Evolutionary conservation across 805 yeast genomes (phyloP).

Genomic region (Wilhelminamyces savonicus): DNA sequence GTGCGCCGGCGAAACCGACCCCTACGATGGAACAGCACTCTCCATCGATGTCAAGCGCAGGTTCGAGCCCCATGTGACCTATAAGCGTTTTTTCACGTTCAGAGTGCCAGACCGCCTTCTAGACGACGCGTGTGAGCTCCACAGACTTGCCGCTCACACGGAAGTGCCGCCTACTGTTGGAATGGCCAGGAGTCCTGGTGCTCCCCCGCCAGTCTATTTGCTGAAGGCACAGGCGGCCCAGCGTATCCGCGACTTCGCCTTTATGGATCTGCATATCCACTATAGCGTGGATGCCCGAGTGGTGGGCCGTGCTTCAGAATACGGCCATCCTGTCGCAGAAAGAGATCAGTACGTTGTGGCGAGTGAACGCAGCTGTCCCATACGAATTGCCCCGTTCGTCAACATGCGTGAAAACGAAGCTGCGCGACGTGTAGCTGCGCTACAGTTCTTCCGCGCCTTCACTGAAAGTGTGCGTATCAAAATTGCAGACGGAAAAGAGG

Average conservation of each 20-base stretch:
- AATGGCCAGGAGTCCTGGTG: slow-evolving; percentile 12
- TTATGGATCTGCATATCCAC: slow-evolving; percentile 27
- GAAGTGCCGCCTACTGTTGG: slow-evolving; percentile 35
- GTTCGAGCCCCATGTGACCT: slow-evolving; percentile 32
- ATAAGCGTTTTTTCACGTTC: slow-evolving; percentile 37
- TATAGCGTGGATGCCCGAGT: slow-evolving; percentile 35
- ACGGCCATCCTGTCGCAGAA: slow-evolving; percentile 14
- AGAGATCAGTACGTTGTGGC: slow-evolving; percentile 33
- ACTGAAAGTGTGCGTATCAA: slow-evolving; percentile 22
- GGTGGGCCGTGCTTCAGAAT: slow-evolving; percentile 34
- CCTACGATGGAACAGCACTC: slow-evolving; percentile 29
- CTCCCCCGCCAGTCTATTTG: slow-evolving; percentile 13
- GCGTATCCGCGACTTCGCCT: slow-evolving; percentile 27
- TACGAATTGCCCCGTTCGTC: slow-evolving; percentile 29
- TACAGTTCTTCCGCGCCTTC: slow-evolving; percentile 32
- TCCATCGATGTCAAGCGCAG: slow-evolving; percentile 30
- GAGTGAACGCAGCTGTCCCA: slow-evolving; percentile 23
- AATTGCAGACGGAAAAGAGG: slow-evolving; percentile 11
- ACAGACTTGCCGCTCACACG: slow-evolving; percentile 27
- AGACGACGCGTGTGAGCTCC: slow-evolving; percentile 34
- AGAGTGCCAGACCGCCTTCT: slow-evolving; percentile 34
- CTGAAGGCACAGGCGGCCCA: slow-evolving; percentile 11
- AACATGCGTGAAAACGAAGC: slow-evolving; percentile 13
- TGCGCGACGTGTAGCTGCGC: too few species aligned
- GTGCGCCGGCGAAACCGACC: slow-evolving; percentile 41